Evolutionary conservation across 1,139 yeast genomes (phyloP), one percentile per base, ranked within the genome.

Genomic region (Pichia sp.): DNA sequence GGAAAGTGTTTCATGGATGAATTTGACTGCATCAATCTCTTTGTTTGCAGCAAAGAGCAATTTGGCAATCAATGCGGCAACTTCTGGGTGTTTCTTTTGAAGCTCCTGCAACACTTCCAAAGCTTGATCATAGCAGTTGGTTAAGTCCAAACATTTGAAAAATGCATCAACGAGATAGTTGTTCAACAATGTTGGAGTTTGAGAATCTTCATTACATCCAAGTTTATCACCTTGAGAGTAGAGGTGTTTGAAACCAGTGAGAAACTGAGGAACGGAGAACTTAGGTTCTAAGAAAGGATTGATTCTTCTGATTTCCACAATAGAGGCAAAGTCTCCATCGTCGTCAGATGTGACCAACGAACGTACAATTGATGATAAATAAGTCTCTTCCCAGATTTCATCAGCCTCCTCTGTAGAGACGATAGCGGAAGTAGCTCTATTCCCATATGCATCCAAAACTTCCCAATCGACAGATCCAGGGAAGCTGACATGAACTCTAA

Each of bases 351-450:
- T 75, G 32, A 74, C 58, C 30, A 74, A 55, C 27, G 72, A 54
- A 46, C 80, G 59, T 16, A 71, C 68, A 33, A 61, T 74, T 54
- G 69, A 74, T 36, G 84, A 65, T 17, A 79, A 70, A 54, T 74
- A 81, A 2, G 94, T 79, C 53, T 85, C 93, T 10, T 79, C 33
- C 93, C 85, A 61, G 78, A 53, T 82, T 47, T 53, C 88, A 88
- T 29, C 87, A 69, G 52, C 62, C 57, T 48, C 75, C 66, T 31
- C 83, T 12, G 27, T 19, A 13, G 27, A 27, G 72, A 52, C 85
- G 60, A 44, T 39, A 67, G 29, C 83, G 11, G 33, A 23, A 17
- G 29, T 18, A 71, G 52, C 87, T 60, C 40, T 41, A 29, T 53
- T 49, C 9, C 58, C 60, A 27, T 62, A 67, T 54, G 48, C 56